phyloP scores from a whole-genome alignment of 2,329 filamentous ascomycete species.

The Colletotrichum spinosum region DNA sequence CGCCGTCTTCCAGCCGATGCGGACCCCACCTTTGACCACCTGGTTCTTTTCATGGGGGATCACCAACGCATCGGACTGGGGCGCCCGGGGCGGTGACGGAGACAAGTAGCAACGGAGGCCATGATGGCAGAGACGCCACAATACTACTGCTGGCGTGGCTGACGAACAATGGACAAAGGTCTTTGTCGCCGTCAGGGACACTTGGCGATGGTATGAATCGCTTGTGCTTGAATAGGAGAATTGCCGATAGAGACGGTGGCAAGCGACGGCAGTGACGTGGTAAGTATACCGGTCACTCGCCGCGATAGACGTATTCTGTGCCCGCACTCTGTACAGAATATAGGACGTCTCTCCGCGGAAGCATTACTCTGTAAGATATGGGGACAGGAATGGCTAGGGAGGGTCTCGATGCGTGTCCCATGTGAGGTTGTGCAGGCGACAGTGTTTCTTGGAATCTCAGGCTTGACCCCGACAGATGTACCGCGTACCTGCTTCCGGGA shows the following conservation, averaged over 20 bases:
- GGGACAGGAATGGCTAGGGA: not conserved
- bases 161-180: slow-evolving; percentile 12
- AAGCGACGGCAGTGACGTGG: not conserved
- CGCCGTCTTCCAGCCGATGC: slow-evolving; percentile 15
- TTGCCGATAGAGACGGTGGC: not conserved
- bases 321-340: too few relatives aligned
- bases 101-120: slow-evolving; percentile 3
- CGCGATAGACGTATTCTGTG: too few relatives aligned
- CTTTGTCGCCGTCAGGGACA: slow-evolving; percentile 3
- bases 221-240: too few relatives aligned
- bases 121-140: not conserved
- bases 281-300: too few relatives aligned
- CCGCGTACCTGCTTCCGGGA: slow-evolving; percentile 1
- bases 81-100: slow-evolving; percentile 8
- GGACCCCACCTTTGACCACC: slow-evolving; percentile 11
- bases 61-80: slow-evolving; percentile 27
- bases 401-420: not conserved
- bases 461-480: not conserved
- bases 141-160: too few relatives aligned
- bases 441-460: slow-evolving; percentile 5
- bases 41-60: slow-evolving; percentile 21
- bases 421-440: slow-evolving; percentile 9
- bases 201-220: too few relatives aligned
- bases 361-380: slow-evolving; percentile 1
- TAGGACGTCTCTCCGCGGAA: too few relatives aligned